Evolutionary conservation across 73 alveolate species (phyloP).

Genomic region (Paramecium pentaurelia): DNA sequence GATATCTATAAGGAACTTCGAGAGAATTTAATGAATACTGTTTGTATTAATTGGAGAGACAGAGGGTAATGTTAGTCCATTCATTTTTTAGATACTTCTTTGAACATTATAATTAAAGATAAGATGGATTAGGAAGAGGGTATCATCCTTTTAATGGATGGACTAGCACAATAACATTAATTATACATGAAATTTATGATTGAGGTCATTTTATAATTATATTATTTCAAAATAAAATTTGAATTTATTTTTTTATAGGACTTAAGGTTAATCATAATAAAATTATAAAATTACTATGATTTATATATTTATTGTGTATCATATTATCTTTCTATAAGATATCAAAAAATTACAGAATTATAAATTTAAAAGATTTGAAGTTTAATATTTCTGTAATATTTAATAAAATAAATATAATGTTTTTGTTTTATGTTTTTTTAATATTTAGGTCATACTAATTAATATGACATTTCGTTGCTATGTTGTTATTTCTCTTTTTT

Average conservation of each 20-base stretch:
- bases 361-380: too few species aligned
- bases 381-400: too few species aligned
- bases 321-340: too few species aligned
- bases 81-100: conserved; percentile 55
- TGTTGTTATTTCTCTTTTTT: neutral
- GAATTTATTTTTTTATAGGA: too few species aligned
- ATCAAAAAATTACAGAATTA: too few species aligned
- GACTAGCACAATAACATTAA: conserved; percentile 83
- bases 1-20: conserved; percentile 75
- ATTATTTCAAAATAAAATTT: neutral
- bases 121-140: conserved; percentile 78
- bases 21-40: conserved; percentile 75
- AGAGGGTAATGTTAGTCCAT: conserved; percentile 56
- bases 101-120: conserved; percentile 80
- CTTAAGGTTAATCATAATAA: too few species aligned
- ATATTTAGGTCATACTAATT: neutral
- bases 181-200: conserved; percentile 77
- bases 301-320: too few species aligned
- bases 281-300: too few species aligned
- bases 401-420: neutral
- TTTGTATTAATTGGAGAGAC: conserved; percentile 80
- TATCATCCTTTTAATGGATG: conserved; percentile 96
- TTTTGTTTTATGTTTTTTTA: neutral
- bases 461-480: neutral
- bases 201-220: neutral